phyloP scores from a whole-genome alignment of 2,329 filamentous ascomycete genomes.

The Penicillium thymicola region DNA sequence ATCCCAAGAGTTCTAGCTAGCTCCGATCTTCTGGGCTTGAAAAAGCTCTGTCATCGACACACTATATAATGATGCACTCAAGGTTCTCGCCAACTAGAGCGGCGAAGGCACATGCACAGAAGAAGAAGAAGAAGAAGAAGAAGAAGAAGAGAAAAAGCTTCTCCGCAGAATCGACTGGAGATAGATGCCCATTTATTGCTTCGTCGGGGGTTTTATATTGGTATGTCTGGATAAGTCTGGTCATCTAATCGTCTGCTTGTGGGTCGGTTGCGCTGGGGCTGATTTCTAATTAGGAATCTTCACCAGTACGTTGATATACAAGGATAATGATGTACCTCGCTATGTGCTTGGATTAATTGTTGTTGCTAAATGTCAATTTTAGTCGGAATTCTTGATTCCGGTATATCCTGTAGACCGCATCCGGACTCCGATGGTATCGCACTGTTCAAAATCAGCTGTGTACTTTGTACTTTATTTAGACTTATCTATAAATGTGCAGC shows the following conservation, averaged over 20 bases:
- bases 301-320: constrained; percentile 45
- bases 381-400: background rate
- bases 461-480: background rate
- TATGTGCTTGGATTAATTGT: constrained; percentile 22
- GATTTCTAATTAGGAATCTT: constrained; percentile 37
- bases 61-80: background rate
- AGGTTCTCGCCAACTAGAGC: background rate
- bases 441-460: background rate
- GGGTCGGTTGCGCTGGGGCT: background rate
- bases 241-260: background rate
- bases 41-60: background rate
- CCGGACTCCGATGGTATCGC: background rate
- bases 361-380: constrained; percentile 2
- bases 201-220: background rate
- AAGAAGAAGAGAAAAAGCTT: background rate
- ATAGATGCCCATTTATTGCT: background rate
- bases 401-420: background rate
- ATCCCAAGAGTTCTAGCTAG: background rate
- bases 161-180: no score
- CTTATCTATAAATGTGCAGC: background rate
- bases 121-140: background rate
- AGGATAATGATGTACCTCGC: constrained; percentile 10
- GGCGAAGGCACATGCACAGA: background rate
- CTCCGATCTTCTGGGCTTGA: background rate
- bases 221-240: background rate